Percentiles rank a stretch among this genome's conserved stretches.
Conservation (phyloP, 768 basidiomycete species). For the Hygrophorus pudorinus region DNA sequence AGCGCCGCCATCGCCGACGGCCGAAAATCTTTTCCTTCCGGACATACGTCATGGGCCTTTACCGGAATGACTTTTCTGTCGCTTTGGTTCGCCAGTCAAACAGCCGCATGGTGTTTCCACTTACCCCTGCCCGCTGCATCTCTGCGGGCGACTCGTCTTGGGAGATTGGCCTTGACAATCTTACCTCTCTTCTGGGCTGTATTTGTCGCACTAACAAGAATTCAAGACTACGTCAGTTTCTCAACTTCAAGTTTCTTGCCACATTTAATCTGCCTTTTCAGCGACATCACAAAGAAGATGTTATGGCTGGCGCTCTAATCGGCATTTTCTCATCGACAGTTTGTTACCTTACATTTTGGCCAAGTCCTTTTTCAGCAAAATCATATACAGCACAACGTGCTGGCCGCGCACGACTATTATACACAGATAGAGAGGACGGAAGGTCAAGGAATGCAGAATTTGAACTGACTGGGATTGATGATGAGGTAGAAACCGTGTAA, state of each 20-base stretch:
- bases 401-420: constrained; percentile 34
- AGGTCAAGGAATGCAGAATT: constrained; percentile 27
- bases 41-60: constrained; percentile 59
- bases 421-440: constrained; percentile 18
- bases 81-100: constrained; percentile 55
- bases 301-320: constrained; percentile 51
- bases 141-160: constrained; percentile 36
- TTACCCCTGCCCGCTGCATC: constrained; percentile 25
- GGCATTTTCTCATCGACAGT: constrained; percentile 39
- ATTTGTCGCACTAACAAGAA: constrained; percentile 51
- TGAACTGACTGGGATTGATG: constrained; percentile 35
- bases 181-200: constrained; percentile 45
- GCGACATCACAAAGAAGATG: constrained; percentile 64
- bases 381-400: constrained; percentile 22
- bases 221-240: constrained; percentile 54
- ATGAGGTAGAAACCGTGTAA: constrained; percentile 30
- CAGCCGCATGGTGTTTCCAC: constrained; percentile 46
- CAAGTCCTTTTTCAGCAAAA: constrained; percentile 41
- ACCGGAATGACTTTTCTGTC: constrained; percentile 55
- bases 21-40: constrained; percentile 57
- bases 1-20: constrained; percentile 33
- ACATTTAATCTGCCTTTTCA: constrained; percentile 16
- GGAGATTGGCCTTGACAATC: constrained; percentile 35
- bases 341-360: constrained; percentile 57
- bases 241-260: neutral